Evolutionary conservation across 768 basidiomycete species (phyloP).

Genomic region (Rhodocollybia butyracea): DNA sequence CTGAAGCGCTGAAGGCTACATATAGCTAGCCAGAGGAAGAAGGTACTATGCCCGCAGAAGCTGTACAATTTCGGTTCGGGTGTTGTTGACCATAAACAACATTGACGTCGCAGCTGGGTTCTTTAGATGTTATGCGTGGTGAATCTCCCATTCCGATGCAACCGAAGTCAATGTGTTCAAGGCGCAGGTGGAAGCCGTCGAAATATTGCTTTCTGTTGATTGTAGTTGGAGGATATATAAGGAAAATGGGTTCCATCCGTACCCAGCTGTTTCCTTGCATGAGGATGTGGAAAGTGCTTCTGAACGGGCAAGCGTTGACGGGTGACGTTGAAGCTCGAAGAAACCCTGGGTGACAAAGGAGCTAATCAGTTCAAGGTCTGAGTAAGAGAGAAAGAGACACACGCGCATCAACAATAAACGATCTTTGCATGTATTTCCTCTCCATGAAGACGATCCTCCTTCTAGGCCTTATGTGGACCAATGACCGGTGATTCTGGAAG

Average conservation of each 20-base stretch:
- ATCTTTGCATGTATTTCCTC: slow-evolving; percentile 12
- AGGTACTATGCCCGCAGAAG: slow-evolving; percentile 12
- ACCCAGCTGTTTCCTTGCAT: slow-evolving; percentile 67
- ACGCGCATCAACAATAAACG: slow-evolving; percentile 2
- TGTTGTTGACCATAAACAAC: slow-evolving; percentile 5
- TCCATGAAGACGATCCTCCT: no score
- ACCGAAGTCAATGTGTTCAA: background rate
- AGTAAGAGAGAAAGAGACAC: background rate
- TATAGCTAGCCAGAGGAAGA: slow-evolving; percentile 4
- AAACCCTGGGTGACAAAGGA: no score
- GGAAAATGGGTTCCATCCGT: slow-evolving; percentile 37
- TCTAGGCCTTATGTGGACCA: no score
- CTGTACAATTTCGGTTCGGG: background rate
- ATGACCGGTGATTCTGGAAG: no score
- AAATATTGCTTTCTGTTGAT: slow-evolving; percentile 15
- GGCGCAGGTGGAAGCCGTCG: background rate
- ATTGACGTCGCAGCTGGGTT: background rate
- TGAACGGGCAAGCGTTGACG: slow-evolving; percentile 49
- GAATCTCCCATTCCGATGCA: slow-evolving; percentile 30
- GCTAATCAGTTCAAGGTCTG: slow-evolving; percentile 8
- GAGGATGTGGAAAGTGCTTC: slow-evolving; percentile 49
- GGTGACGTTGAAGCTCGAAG: no score
- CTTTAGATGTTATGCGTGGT: slow-evolving; percentile 15
- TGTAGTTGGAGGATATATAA: no score
- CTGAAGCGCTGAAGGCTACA: slow-evolving; percentile 12